Evolutionary conservation across 2,329 filamentous ascomycete species (phyloP).

Genomic region (Ascochyta koolunga): DNA sequence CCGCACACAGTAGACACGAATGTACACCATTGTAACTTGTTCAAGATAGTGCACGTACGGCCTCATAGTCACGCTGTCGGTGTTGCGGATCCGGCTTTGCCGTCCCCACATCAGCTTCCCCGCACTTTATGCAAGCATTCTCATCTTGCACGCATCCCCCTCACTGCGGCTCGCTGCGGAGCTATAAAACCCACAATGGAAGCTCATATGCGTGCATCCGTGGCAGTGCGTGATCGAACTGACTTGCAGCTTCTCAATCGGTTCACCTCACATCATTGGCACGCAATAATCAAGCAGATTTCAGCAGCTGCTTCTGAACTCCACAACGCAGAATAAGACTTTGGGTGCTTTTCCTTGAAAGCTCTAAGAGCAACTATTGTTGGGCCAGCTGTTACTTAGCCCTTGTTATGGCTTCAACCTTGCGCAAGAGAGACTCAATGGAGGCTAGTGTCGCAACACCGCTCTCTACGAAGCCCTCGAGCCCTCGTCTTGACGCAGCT

Average conservation of each 20-base stretch:
- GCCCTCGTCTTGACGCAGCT: constrained; percentile 17
- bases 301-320: neutral
- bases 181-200: constrained; percentile 13
- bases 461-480: constrained; percentile 17
- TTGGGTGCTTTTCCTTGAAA: too few relatives aligned
- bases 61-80: constrained; percentile 1
- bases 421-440: constrained; percentile 41
- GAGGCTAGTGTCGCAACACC: constrained; percentile 28
- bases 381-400: neutral
- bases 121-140: constrained; percentile 25
- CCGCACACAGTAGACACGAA: constrained; percentile 17
- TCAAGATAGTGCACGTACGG: neutral
- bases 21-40: constrained; percentile 15
- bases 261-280: neutral
- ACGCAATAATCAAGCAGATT: neutral
- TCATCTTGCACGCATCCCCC: neutral
- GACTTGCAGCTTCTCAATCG: neutral
- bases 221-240: neutral
- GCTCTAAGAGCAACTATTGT: too few relatives aligned
- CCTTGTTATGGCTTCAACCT: constrained; percentile 12
- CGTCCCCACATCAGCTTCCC: constrained; percentile 33
- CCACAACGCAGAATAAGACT: neutral
- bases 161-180: neutral
- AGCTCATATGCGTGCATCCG: neutral
- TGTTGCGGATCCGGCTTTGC: constrained; percentile 35